Conservation (phyloP, 2,329 filamentous ascomycete genomes). For the Cercospora nicotianae region DNA sequence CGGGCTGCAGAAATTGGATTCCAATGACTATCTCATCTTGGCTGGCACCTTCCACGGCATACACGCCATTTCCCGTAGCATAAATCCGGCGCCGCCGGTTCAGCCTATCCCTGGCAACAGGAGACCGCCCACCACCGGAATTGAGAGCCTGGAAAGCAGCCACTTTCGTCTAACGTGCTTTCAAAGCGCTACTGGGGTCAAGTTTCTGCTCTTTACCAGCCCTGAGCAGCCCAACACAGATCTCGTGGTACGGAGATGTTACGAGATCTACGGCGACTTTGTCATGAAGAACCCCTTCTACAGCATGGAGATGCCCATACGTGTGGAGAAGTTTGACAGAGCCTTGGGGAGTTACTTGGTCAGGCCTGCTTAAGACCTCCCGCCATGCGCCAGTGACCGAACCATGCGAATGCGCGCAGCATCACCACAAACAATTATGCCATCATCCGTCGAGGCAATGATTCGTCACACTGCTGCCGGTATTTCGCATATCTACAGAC, state of each 20-base stretch:
- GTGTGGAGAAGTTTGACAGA: conserved; percentile 92
- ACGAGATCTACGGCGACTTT: conserved; percentile 93
- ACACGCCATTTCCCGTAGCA: conserved; percentile 62
- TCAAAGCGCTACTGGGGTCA: conserved; percentile 88
- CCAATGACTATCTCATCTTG: conserved; percentile 95
- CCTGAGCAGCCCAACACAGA: conserved; percentile 85
- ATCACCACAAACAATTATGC: background rate
- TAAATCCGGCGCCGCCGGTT: conserved; percentile 44
- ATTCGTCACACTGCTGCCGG: background rate
- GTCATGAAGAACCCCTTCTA: conserved; percentile 99
- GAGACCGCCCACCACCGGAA: conserved; percentile 62
- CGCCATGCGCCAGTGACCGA: background rate
- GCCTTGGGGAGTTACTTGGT: conserved; percentile 45
- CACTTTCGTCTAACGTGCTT: conserved; percentile 97
- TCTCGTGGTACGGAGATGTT: conserved; percentile 76
- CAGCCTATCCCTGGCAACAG: conserved; percentile 44
- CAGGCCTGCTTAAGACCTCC: conserved; percentile 31
- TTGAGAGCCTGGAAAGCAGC: conserved; percentile 90
- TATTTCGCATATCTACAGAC: background rate
- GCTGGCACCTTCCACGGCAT: conserved; percentile 93
- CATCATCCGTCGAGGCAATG: background rate
- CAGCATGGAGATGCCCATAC: conserved; percentile 93
- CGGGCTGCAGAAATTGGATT: conserved; percentile 80
- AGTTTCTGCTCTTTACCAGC: conserved; percentile 95
- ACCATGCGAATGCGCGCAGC: background rate